These are phyloP conservation scores for Populus hybrid DNA, from an alignment of 441 rosid species.

Conservation along the genomic window DNA sequence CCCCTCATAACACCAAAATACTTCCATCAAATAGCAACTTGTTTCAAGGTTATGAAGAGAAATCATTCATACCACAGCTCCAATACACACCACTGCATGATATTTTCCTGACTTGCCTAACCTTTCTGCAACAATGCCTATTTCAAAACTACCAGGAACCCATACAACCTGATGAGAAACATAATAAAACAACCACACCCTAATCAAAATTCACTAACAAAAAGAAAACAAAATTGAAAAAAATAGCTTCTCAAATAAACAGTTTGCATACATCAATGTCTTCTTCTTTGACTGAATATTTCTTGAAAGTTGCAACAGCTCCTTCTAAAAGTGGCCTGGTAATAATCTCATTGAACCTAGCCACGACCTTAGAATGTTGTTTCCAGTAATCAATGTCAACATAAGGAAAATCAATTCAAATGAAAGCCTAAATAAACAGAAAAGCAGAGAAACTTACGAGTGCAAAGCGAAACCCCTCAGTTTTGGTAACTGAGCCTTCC, in stretches of 20 bases:
- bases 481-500: constrained; percentile 57
- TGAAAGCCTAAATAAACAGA: not conserved
- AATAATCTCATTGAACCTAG: constrained; percentile 90
- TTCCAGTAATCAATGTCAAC: not conserved
- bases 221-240: not conserved
- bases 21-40: not conserved
- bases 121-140: constrained; percentile 71
- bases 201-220: not conserved
- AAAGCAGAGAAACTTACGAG: constrained; percentile 38
- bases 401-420: not conserved
- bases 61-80: constrained; percentile 83
- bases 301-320: constrained; percentile 80
- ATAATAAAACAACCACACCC: constrained; percentile 6
- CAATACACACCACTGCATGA: constrained; percentile 77
- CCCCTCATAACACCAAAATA: not conserved
- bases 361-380: constrained; percentile 56
- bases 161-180: constrained; percentile 65
- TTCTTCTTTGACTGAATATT: constrained; percentile 23
- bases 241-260: not conserved
- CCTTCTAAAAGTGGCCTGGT: constrained; percentile 80
- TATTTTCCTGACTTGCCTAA: constrained; percentile 76
- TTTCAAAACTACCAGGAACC: constrained; percentile 98
- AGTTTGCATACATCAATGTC: constrained; percentile 56
- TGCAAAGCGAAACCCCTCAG: constrained; percentile 83
- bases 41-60: not conserved